phyloP scores from a whole-genome alignment of 2,329 filamentous ascomycete genomes.

The Trichoderma koningiopsis region DNA sequence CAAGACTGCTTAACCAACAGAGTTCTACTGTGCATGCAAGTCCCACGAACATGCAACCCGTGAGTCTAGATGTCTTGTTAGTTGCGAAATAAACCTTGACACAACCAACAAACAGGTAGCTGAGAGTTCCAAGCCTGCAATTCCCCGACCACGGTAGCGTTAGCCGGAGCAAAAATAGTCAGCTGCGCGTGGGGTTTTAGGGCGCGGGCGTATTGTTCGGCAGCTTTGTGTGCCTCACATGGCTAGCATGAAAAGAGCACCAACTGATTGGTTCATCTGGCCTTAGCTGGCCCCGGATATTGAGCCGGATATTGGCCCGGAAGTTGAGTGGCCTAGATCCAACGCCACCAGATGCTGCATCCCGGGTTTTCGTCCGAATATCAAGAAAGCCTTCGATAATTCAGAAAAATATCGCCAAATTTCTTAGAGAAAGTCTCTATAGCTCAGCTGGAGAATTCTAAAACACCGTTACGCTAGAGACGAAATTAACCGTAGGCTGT shows the following conservation, averaged over 20 bases:
- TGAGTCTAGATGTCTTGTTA: not conserved
- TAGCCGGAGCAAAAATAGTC: constrained; percentile 10
- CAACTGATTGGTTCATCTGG: constrained; percentile 6
- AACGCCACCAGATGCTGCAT: constrained; percentile 14
- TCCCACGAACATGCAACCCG: not conserved
- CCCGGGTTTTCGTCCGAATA: constrained; percentile 19
- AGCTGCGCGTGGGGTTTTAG: constrained; percentile 14
- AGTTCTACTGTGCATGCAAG: not conserved
- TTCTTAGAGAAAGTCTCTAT: not conserved
- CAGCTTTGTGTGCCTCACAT: not conserved
- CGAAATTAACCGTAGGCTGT: constrained; percentile 9
- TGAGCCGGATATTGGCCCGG: constrained; percentile 21
- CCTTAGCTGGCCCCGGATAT: not conserved
- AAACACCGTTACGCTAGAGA: not conserved
- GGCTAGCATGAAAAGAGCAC: not conserved
- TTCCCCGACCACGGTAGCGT: not conserved
- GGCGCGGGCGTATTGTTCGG: constrained; percentile 14
- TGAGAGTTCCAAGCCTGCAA: not conserved
- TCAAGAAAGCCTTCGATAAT: not conserved
- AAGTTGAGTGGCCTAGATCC: constrained; percentile 5
- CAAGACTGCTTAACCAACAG: not conserved
- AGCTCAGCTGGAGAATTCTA: not conserved
- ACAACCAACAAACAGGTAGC: not conserved
- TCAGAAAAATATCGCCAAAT: not conserved
- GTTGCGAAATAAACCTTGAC: not conserved